Evolutionary conservation across 2,329 filamentous ascomycete species (phyloP), one percentile per base, ranked within the genome.

Genomic region (Berkeleyomyces rouxiae): DNA sequence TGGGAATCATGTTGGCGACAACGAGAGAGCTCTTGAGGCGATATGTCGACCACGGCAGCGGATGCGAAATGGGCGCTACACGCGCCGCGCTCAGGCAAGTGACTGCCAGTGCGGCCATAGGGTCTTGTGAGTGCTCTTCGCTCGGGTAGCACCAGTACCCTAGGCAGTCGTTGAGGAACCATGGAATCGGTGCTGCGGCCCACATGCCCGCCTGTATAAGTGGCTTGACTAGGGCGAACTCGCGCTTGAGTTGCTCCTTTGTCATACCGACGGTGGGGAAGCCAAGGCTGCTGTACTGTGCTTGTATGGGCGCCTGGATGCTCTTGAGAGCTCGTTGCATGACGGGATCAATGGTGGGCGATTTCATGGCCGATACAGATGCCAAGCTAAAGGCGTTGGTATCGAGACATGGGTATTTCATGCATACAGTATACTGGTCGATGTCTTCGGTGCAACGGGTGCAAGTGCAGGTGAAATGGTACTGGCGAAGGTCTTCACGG

Each of bases 391-490:
- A 70, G 0, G 67, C 67, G 68, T 81, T 80, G 62, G 79, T 71
- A 5, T 71, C 66, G 7, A 78, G 67, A 62, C 71, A 68, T 2
- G 76, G 74, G 10, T 74, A 77, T 2, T 46, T 59, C 61, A 73
- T 71, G 68, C 75, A 78, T 40, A 78, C 76, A 63, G 82, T 74
- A 67, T 83, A 83, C 53, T 80, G 73, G 63, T 79, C 77, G 31
- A 83, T 70, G 66, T 83, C 74, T 11, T 75, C 70, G 9, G 67
- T 68, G 68, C 81, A 84, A 40, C 79, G 76, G 10, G 65, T 68
- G 64, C 81, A 84, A 23, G 63, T 65, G 67, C 81, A 84, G 6
- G 71, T 67, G 66, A 84, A 84, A 66, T 77, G 75, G 67, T 83
- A 84, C 9, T 74, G 71, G 33, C 69, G 68, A 4, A 83, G 72